Evolutionary conservation across 257 asterid genomes (phyloP).

Genomic region (Nicotiana sylvestris): DNA sequence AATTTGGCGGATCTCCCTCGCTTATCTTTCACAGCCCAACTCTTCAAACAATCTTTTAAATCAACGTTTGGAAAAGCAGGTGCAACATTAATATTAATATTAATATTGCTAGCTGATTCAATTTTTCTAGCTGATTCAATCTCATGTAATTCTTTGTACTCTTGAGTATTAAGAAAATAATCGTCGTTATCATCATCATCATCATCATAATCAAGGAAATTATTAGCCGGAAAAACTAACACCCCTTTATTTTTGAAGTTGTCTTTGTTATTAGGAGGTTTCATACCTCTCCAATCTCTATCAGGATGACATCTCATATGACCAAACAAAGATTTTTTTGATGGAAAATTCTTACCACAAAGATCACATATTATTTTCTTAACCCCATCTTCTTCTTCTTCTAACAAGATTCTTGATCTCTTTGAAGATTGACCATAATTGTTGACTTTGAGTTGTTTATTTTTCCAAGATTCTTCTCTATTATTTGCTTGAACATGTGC

Average conservation of each 20-base stretch:
- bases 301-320: constrained; percentile 77
- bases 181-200: background rate
- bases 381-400: background rate
- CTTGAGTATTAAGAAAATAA: background rate
- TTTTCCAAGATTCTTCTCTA: constrained; percentile 28
- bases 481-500: constrained; percentile 67
- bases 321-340: constrained; percentile 47
- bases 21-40: constrained; percentile 30
- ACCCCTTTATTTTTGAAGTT: background rate
- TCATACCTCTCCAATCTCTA: constrained; percentile 53
- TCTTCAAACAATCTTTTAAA: constrained; percentile 5
- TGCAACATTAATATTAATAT: background rate
- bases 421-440: background rate
- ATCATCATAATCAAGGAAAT: background rate
- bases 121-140: background rate
- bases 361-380: background rate
- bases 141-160: background rate
- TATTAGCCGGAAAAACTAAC: background rate
- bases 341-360: constrained; percentile 35
- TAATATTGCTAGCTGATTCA: background rate
- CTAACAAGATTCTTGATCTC: background rate
- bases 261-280: constrained; percentile 24
- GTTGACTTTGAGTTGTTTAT: no score
- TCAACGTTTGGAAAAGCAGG: background rate
- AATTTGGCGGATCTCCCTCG: constrained; percentile 25